Conservation (phyloP, 2,329 filamentous ascomycete genomes). For the Xylaria sp. region DNA sequence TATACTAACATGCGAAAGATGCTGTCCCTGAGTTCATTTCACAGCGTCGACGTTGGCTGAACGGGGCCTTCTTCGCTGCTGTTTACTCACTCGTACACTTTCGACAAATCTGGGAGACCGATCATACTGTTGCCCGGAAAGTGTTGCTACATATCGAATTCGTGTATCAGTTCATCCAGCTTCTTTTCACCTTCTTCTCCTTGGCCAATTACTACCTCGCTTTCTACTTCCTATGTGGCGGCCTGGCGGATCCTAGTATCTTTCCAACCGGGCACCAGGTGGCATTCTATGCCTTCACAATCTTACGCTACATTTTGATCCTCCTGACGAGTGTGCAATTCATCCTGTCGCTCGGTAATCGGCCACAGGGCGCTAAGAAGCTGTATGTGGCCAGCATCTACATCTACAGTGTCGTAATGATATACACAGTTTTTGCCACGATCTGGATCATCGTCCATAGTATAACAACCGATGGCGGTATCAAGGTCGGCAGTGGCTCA, state of each 20-base stretch:
- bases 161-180: slow-evolving; percentile 88
- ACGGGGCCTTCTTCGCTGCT: slow-evolving; percentile 97
- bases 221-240: slow-evolving; percentile 97
- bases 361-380: slow-evolving; percentile 90
- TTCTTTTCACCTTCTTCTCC: slow-evolving; percentile 97
- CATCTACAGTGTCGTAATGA: slow-evolving; percentile 92
- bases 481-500: slow-evolving; percentile 79
- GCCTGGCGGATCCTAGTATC: slow-evolving; percentile 75
- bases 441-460: slow-evolving; percentile 90
- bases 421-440: slow-evolving; percentile 88
- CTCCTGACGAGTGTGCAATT: slow-evolving; percentile 94
- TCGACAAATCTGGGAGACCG: slow-evolving; percentile 88
- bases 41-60: slow-evolving; percentile 94
- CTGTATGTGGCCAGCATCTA: slow-evolving; percentile 89
- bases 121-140: slow-evolving; percentile 89
- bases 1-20: slow-evolving; percentile 60
- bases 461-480: slow-evolving; percentile 49
- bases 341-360: slow-evolving; percentile 93
- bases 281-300: slow-evolving; percentile 81
- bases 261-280: slow-evolving; percentile 93
- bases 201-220: slow-evolving; percentile 98
- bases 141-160: slow-evolving; percentile 93
- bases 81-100: slow-evolving; percentile 97
- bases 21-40: slow-evolving; percentile 96
- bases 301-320: slow-evolving; percentile 83